These are phyloP conservation scores for Heritiera littoralis DNA, from an alignment of 345 rosid genomes.

Conservation along the genomic window DNA sequence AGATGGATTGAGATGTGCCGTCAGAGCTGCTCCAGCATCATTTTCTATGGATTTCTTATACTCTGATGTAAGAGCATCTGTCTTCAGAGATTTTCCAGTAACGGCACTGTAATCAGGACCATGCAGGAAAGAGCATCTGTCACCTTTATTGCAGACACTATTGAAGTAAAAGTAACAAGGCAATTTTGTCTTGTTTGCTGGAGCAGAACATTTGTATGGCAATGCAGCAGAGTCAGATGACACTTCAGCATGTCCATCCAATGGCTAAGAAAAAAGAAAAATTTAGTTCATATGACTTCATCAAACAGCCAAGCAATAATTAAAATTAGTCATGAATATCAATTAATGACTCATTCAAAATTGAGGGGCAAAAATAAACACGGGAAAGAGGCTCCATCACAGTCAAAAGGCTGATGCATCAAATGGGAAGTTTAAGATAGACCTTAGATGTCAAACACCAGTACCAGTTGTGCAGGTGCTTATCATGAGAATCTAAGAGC, in stretches of 20 bases:
- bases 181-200: constrained; percentile 34
- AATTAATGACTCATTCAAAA: constrained; percentile 4
- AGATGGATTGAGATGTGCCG: constrained; percentile 10
- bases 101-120: constrained; percentile 32
- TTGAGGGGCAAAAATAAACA: not conserved
- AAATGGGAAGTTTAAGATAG: not conserved
- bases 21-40: constrained; percentile 13
- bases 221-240: constrained; percentile 27
- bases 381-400: not conserved
- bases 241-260: constrained; percentile 42
- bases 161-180: constrained; percentile 57
- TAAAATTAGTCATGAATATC: not conserved
- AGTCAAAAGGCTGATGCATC: not conserved
- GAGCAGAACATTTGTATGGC: constrained; percentile 24
- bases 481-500: not conserved
- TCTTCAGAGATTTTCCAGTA: constrained; percentile 26
- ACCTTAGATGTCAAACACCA: not conserved
- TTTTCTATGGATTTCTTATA: constrained; percentile 22
- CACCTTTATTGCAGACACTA: constrained; percentile 56
- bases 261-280: constrained; percentile 43
- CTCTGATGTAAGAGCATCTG: constrained; percentile 24
- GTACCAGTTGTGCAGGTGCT: not conserved
- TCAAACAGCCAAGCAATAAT: not conserved
- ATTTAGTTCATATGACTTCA: not conserved
- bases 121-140: constrained; percentile 51